Evolutionary conservation across 148 eudicot genomes (phyloP), one percentile per base, ranked within the genome.

Genomic region (Rhododendron williamsianum): DNA sequence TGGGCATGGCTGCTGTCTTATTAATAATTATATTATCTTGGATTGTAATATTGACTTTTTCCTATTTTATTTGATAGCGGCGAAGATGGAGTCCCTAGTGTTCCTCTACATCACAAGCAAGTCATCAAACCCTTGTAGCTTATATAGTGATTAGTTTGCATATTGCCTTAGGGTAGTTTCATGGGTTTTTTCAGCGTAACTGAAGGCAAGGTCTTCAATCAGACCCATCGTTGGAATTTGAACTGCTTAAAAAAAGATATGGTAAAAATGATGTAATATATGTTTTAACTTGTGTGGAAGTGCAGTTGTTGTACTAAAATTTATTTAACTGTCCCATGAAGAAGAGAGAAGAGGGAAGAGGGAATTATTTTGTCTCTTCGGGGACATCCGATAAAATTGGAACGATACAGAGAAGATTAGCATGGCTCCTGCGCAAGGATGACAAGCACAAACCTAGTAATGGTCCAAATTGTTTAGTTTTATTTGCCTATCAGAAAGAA

Each of bases 61-160:
- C 7, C 41, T 81, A 43, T 48, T 76, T 48, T 73, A 25, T 89
- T 84, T 89, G 63, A 60, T 83, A 96, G 97, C 45, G 96, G 95
- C 51, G 92, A 94, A 88, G 99, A 95, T 88, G 97, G 97, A 86
- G 96, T 96, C 84, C 92, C 96, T 78, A 98, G 99, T 46, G 99
- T 95, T 71, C 99, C 95, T 83, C 94, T 97, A 87, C 98, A 94
- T 94, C 98, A 97, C 96, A 95, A 91, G 99, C 91, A 97, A 95
- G 41, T 38, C 41, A 38, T 38, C 41, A 38, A 38, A 38, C 41
- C 41, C 41, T 38, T 38, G 41, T 38, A 84, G 82, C 87, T 84
- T 78, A 36, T 89, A 52, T 88, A 85, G 86, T 81, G 86, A 83
- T 87, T 91, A 87, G 82, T 92, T 89, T 92, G 87, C 85, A 78